A percentile compares a stretch with the other conserved stretches of the same genome.
Evolutionary conservation across 306 rosid species (phyloP).

Genomic region (Spatholobus suberectus): DNA sequence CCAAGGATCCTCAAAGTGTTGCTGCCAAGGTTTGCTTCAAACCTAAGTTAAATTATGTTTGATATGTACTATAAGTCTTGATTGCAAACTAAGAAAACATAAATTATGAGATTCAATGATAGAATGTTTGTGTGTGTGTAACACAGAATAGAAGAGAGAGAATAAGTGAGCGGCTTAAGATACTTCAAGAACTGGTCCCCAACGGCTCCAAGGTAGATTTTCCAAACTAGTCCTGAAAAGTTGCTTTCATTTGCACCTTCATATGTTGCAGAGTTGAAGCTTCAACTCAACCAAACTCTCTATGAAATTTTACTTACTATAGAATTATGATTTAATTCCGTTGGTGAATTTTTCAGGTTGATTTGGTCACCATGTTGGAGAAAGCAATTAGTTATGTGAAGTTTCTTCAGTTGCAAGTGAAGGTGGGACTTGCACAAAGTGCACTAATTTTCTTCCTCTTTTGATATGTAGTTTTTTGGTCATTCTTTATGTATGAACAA

Average conservation of each 20-base stretch:
- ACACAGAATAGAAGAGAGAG: conserved; percentile 92
- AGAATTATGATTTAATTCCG: not conserved
- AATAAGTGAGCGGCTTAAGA: conserved; percentile 89
- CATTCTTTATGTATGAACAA: not conserved
- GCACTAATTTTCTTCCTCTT: not conserved
- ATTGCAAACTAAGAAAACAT: conserved; percentile 43
- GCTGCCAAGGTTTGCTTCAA: conserved; percentile 86
- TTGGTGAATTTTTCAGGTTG: conserved; percentile 60
- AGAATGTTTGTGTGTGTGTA: conserved; percentile 52
- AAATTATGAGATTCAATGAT: conserved; percentile 14
- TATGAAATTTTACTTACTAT: not conserved
- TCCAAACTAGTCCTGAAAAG: not conserved
- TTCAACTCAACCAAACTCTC: not conserved
- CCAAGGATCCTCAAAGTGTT: conserved; percentile 89
- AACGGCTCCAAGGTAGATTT: conserved; percentile 84
- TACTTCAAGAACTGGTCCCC: conserved; percentile 82
- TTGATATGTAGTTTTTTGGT: not conserved
- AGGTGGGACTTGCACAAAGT: conserved; percentile 53
- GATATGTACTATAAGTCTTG: conserved; percentile 26
- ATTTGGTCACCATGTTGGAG: conserved; percentile 94
- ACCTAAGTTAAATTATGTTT: conserved; percentile 37
- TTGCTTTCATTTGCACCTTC: conserved; percentile 22
- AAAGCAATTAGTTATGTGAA: conserved; percentile 90
- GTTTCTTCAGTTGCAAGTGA: conserved; percentile 94
- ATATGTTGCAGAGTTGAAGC: not conserved